These are phyloP conservation scores for Colletotrichum abscissum DNA, from an alignment of 2,329 filamentous ascomycete genomes.

Conservation along the genomic window DNA sequence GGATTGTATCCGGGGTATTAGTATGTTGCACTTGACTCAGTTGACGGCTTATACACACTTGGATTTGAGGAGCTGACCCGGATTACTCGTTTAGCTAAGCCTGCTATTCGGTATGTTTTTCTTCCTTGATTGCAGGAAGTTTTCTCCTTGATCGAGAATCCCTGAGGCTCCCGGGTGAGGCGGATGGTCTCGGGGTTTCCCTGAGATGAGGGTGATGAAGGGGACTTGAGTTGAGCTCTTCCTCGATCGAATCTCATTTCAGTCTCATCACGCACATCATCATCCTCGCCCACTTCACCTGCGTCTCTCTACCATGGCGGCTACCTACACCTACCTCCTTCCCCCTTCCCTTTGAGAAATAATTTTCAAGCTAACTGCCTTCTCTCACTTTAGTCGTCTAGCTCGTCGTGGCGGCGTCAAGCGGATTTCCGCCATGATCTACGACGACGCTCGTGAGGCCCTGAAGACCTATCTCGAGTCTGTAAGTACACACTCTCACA, in stretches of 20 bases:
- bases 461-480: slow-evolving; percentile 61
- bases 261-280: not conserved
- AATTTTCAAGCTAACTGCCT: not conserved
- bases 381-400: slow-evolving; percentile 63
- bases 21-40: slow-evolving; percentile 44
- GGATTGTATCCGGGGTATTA: slow-evolving; percentile 62
- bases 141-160: not conserved
- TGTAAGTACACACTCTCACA: slow-evolving; percentile 48
- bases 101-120: slow-evolving; percentile 60
- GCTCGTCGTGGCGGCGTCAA: slow-evolving; percentile 83
- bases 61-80: slow-evolving; percentile 24
- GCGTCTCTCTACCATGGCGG: not conserved
- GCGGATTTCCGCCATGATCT: slow-evolving; percentile 73
- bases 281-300: not conserved
- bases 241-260: not conserved
- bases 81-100: slow-evolving; percentile 55
- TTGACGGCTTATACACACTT: slow-evolving; percentile 35
- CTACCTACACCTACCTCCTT: not conserved
- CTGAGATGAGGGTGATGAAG: not conserved
- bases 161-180: slow-evolving; percentile 13
- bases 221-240: not conserved
- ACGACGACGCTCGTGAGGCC: slow-evolving; percentile 67
- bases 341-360: not conserved
- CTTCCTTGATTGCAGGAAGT: not conserved
- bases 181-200: not conserved